These are phyloP conservation scores for Paraphaeosphaeria sporulosa DNA, from an alignment of 2,329 filamentous ascomycete genomes.

Conservation along the genomic window DNA sequence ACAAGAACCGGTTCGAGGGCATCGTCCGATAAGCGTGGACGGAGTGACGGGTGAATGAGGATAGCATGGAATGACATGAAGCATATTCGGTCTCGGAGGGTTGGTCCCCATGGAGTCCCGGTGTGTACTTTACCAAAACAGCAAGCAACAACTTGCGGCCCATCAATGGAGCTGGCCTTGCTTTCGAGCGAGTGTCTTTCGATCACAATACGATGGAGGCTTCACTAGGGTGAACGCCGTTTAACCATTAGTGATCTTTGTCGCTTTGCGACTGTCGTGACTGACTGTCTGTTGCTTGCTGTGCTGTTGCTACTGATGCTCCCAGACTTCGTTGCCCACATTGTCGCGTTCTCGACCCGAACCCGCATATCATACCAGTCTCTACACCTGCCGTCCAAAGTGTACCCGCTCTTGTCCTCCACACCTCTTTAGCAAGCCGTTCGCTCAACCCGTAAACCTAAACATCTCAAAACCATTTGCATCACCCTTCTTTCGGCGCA, in stretches of 20 bases:
- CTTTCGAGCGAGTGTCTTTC: conserved; percentile 44
- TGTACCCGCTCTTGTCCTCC: neutral
- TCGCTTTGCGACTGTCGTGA: conserved; percentile 10
- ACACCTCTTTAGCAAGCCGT: neutral
- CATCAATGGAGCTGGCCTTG: conserved; percentile 55
- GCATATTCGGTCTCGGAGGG: conserved; percentile 50
- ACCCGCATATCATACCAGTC: neutral
- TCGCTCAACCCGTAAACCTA: neutral
- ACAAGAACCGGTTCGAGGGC: conserved; percentile 94
- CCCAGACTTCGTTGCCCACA: neutral
- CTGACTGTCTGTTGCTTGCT: neutral
- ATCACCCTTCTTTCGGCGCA: neutral
- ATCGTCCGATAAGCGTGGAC: conserved; percentile 86
- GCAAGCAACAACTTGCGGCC: conserved; percentile 52
- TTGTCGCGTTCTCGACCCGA: neutral
- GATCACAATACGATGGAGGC: conserved; percentile 64
- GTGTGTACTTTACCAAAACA: conserved; percentile 52
- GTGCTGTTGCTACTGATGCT: conserved; percentile 13
- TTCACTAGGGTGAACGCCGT: conserved; percentile 65
- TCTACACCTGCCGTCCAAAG: neutral
- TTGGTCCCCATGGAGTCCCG: conserved; percentile 47
- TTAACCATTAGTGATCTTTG: conserved; percentile 63
- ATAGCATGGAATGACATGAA: conserved; percentile 41
- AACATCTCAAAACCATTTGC: neutral
- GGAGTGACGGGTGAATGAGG: conserved; percentile 26